These are phyloP conservation scores for Selaginella moellendorffii DNA, from an alignment of 75 land plant species.

Conservation along the genomic window DNA sequence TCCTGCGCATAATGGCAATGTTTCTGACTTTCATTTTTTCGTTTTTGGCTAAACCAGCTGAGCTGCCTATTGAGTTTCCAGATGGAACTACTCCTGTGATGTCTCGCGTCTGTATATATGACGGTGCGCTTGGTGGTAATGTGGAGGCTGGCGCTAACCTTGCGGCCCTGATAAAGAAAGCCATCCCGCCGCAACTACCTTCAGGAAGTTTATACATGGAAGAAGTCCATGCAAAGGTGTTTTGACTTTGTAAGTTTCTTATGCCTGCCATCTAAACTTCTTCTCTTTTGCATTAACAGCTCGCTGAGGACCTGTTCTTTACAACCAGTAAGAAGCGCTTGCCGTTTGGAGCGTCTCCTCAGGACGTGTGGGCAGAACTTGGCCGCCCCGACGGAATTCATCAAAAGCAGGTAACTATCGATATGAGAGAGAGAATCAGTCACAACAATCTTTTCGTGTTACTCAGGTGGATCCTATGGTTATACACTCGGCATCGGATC, in stretches of 20 bases:
- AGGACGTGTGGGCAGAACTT: slow-evolving; percentile 90
- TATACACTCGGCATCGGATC: slow-evolving; percentile 87
- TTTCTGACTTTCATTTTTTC: background rate
- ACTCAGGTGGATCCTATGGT: slow-evolving; percentile 94
- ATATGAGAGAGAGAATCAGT: too few relatives aligned
- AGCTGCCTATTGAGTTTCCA: slow-evolving; percentile 83
- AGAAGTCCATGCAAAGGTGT: slow-evolving; percentile 89
- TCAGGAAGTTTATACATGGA: slow-evolving; percentile 82
- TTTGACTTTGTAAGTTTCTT: background rate
- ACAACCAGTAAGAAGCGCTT: slow-evolving; percentile 73
- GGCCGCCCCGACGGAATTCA: slow-evolving; percentile 92
- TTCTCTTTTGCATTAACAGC: slow-evolving; percentile 24
- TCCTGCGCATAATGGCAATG: background rate
- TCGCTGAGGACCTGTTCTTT: slow-evolving; percentile 72
- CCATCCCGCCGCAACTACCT: slow-evolving; percentile 61
- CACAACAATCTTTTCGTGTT: too few relatives aligned
- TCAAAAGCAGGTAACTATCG: slow-evolving; percentile 66
- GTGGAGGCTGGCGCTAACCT: slow-evolving; percentile 46
- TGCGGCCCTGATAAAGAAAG: slow-evolving; percentile 61
- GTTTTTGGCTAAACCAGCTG: slow-evolving; percentile 33
- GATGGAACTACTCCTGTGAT: slow-evolving; percentile 95
- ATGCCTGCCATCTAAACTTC: background rate
- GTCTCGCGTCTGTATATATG: slow-evolving; percentile 78
- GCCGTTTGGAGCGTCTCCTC: slow-evolving; percentile 87
- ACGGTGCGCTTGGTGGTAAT: slow-evolving; percentile 48